Evolutionary conservation across 148 eudicot species (phyloP).

Genomic region (Heliamphora exappendiculata): DNA sequence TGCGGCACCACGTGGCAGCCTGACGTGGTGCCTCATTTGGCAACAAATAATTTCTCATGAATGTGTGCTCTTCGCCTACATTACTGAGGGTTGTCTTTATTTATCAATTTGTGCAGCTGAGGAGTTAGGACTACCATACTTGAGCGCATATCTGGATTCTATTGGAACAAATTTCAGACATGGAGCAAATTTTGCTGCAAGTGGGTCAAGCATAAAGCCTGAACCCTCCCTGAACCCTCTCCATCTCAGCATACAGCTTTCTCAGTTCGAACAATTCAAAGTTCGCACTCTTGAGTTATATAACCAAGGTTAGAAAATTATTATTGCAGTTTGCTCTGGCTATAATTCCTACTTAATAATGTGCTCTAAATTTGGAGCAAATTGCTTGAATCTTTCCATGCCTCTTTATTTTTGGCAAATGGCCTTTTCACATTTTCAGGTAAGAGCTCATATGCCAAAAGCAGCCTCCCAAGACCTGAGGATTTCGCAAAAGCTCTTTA

Average conservation of each 20-base stretch:
- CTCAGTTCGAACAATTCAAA: conserved; percentile 34
- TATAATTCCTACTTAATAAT: neutral
- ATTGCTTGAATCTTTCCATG: neutral
- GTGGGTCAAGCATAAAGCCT: conserved; percentile 31
- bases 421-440: neutral
- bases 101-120: conserved; percentile 23
- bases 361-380: neutral
- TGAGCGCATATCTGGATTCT: conserved; percentile 37
- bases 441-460: neutral
- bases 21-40: too few relatives aligned
- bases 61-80: neutral
- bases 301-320: conserved; percentile 17
- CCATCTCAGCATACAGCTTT: conserved; percentile 29
- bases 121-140: conserved; percentile 30
- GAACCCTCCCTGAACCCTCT: conserved; percentile 18
- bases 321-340: neutral
- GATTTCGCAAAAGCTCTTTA: conserved; percentile 19
- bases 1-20: too few relatives aligned
- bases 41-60: neutral
- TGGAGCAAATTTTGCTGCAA: conserved; percentile 38
- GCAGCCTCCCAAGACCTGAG: conserved; percentile 13
- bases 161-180: conserved; percentile 31
- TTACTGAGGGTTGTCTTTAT: neutral
- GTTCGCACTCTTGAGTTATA: conserved; percentile 19
- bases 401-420: neutral